These are phyloP conservation scores for Mycena maculata DNA, from an alignment of 768 basidiomycete species.

Conservation along the genomic window DNA sequence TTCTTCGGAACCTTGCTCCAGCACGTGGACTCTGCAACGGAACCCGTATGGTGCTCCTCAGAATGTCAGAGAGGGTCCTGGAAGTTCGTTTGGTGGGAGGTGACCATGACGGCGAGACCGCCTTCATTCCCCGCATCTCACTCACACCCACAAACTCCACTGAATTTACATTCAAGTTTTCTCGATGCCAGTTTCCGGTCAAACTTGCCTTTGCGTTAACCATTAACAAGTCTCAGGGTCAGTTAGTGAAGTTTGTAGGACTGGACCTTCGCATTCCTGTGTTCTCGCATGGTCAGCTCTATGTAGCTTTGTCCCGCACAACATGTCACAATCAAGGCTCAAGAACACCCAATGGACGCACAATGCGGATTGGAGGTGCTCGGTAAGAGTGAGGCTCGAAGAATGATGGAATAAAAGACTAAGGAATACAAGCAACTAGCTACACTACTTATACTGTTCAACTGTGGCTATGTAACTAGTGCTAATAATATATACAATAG, in stretches of 20 bases:
- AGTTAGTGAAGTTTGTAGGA: neutral
- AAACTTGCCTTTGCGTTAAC: conserved; percentile 59
- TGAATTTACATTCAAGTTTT: conserved; percentile 44
- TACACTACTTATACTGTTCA: too few species aligned
- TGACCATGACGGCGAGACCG: conserved; percentile 47
- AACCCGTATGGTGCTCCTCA: conserved; percentile 42
- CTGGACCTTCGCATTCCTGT: neutral
- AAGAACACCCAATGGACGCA: too few species aligned
- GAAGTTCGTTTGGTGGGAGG: conserved; percentile 51
- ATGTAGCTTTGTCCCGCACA: neutral
- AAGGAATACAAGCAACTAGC: too few species aligned
- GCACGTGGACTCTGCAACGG: conserved; percentile 59
- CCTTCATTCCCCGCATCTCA: conserved; percentile 53
- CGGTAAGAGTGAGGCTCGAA: too few species aligned
- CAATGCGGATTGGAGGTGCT: too few species aligned
- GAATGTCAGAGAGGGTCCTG: conserved; percentile 45
- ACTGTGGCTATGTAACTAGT: too few species aligned
- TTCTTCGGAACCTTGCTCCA: conserved; percentile 60
- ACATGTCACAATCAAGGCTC: too few species aligned
- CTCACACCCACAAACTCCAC: conserved; percentile 43
- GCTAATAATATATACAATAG: too few species aligned
- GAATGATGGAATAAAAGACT: too few species aligned
- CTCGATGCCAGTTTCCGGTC: conserved; percentile 55
- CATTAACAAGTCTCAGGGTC: conserved; percentile 54
- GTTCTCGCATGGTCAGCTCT: neutral